phyloP scores from a whole-genome alignment of 2,329 filamentous ascomycete genomes.

The Colletotrichum tanaceti region DNA sequence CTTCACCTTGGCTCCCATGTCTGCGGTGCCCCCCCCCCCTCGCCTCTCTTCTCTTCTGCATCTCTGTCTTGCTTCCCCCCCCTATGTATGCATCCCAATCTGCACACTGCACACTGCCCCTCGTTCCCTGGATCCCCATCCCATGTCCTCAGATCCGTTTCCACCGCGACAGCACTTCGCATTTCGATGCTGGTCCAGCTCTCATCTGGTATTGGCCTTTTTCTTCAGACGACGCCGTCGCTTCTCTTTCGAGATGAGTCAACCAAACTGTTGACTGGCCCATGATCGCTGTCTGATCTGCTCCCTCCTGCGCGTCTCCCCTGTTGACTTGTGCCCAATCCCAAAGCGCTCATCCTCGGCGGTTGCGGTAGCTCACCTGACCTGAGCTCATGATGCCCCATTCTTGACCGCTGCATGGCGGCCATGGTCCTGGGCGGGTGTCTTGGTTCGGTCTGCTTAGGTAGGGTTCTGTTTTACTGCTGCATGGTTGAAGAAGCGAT shows the following conservation, averaged over 20 bases:
- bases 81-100: constrained; percentile 19
- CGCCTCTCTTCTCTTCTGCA: constrained; percentile 13
- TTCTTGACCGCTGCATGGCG: constrained; percentile 46
- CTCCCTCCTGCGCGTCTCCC: constrained; percentile 42
- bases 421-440: constrained; percentile 16
- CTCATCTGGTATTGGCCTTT: constrained; percentile 5
- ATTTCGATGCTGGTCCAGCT: constrained; percentile 14
- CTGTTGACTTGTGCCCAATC: constrained; percentile 42
- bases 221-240: constrained; percentile 5
- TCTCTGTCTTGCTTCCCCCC: constrained; percentile 29
- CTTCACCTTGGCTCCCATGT: constrained; percentile 1
- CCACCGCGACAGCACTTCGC: constrained; percentile 34
- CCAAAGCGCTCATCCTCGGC: constrained; percentile 41
- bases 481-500: constrained; percentile 1
- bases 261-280: constrained; percentile 44
- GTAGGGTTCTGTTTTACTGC: background rate
- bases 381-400: constrained; percentile 44
- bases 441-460: background rate
- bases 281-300: constrained; percentile 40
- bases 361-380: constrained; percentile 45
- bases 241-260: constrained; percentile 37
- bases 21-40: constrained; percentile 1
- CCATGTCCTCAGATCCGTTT: background rate
- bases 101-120: constrained; percentile 33
- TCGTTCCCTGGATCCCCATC: background rate